Evolutionary conservation across 2,329 filamentous ascomycete species (phyloP).

Genomic region (Biscogniauxia mediterranea): DNA sequence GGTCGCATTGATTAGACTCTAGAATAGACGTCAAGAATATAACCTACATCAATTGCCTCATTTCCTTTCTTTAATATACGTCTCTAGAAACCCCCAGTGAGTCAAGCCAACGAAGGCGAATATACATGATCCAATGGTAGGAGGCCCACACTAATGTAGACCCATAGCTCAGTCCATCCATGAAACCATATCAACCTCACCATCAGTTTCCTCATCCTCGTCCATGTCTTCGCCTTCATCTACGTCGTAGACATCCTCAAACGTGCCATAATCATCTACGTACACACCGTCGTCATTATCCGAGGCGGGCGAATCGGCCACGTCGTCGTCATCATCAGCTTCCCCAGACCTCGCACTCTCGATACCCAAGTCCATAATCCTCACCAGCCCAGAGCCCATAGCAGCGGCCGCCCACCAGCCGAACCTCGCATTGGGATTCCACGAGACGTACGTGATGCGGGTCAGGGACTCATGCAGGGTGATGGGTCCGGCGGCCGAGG

Average conservation of each 20-base stretch:
- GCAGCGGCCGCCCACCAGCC: constrained; percentile 67
- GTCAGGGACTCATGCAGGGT: constrained; percentile 62
- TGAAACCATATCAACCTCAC: constrained; percentile 12
- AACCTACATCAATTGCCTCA: too few species aligned
- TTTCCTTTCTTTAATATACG: too few species aligned
- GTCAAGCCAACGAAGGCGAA: too few species aligned
- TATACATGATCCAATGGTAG: too few species aligned
- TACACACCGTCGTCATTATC: background rate
- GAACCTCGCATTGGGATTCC: constrained; percentile 67
- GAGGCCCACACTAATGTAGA: too few species aligned
- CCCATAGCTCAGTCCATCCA: constrained; percentile 2
- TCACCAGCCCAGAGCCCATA: constrained; percentile 64
- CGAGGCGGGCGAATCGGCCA: background rate
- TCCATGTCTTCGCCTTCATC: constrained; percentile 10
- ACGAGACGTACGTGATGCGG: constrained; percentile 59
- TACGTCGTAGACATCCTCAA: constrained; percentile 7
- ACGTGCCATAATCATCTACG: constrained; percentile 8
- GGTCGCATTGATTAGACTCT: too few species aligned
- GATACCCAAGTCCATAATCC: constrained; percentile 64
- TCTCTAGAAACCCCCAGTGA: too few species aligned
- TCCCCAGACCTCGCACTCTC: constrained; percentile 22
- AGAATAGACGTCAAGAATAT: too few species aligned
- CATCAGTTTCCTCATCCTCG: constrained; percentile 9
- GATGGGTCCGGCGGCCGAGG: constrained; percentile 37
- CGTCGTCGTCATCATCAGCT: background rate